Evolutionary conservation across 2,329 filamentous ascomycete species (phyloP), one percentile per base, ranked within the genome.

Genomic region (Conoideocrella luteorostrata): DNA sequence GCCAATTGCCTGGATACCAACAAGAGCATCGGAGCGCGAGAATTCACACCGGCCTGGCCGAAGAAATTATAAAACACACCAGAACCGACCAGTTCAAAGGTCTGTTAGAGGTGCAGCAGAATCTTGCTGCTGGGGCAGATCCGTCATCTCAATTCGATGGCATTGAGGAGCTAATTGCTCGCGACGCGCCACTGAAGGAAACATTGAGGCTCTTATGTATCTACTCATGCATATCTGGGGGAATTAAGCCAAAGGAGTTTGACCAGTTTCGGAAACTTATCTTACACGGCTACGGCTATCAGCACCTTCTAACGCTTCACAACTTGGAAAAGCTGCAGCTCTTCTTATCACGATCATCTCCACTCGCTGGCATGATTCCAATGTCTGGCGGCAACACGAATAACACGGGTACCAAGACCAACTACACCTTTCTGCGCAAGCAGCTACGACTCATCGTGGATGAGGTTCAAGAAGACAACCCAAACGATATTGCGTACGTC

Each of bases 401-500:
- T 10, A 66, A 69, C 7, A 65, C 72, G 15, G 84, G 83, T 13
- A 79, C 76, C 18, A 88, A 89, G 62, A 95, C 90, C 10, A 96
- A 97, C 61, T 98, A 96, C 66, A 83, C 81, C 4, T 86, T 88
- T 52, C 70, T 97, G 5, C 84, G 94, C 43, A 95, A 93, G 62
- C 82, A 84, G 48, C 77, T 98, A 12, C 81, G 85, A 23, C 77
- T 98, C 13, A 95, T 96, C 59, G 85, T 96, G 44, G 93, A 98
- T 60, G 93, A 97, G 61, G 91, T 98, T 30, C 90, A 95, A 59
- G 93, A 98, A 64, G 83, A 93, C 47, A 86, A 94, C 37, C 93
- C 93, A 3, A 87, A 93, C 56, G 93, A 98, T 56, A 84, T 97
- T 48, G 86, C 90, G n/a, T 98, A 98, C 57, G 90, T 96, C 10